Conservation (phyloP, 2,329 filamentous ascomycete genomes). For the Exophiala calicioides region DNA sequence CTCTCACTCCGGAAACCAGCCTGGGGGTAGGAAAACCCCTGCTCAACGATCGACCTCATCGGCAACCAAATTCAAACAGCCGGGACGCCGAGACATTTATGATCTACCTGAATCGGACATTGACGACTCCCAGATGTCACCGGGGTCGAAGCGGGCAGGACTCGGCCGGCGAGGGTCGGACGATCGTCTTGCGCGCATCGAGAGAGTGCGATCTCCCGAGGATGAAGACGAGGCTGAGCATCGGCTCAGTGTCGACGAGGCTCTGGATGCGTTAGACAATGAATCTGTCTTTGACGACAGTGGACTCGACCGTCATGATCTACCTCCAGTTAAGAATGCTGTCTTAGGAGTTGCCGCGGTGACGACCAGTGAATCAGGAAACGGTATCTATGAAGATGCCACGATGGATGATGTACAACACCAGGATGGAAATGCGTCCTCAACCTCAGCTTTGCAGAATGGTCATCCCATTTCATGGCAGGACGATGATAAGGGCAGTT, state of each 20-base stretch:
- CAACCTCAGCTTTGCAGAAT: too few relatives aligned
- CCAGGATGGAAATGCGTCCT: too few relatives aligned
- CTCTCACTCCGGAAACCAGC: neutral
- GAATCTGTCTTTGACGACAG: slow-evolving; percentile 17
- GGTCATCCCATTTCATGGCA: too few relatives aligned
- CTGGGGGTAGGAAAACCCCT: slow-evolving; percentile 2
- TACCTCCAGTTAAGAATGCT: neutral
- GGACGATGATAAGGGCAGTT: too few relatives aligned
- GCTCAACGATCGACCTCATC: slow-evolving; percentile 16
- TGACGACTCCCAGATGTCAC: slow-evolving; percentile 32
- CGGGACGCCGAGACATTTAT: slow-evolving; percentile 20
- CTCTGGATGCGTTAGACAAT: slow-evolving; percentile 14
- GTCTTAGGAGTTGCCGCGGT: neutral
- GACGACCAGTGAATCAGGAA: neutral
- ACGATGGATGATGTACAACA: neutral
- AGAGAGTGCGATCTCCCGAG: slow-evolving; percentile 7
- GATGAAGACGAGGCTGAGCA: slow-evolving; percentile 6
- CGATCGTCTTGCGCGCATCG: slow-evolving; percentile 14
- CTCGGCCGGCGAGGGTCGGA: slow-evolving; percentile 9
- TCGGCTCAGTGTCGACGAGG: slow-evolving; percentile 12
- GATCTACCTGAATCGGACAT: slow-evolving; percentile 30
- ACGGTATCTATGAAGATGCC: slow-evolving; percentile 16
- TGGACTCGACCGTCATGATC: neutral
- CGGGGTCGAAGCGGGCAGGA: slow-evolving; percentile 22
- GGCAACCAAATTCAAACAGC: slow-evolving; percentile 28